phyloP scores from a whole-genome alignment of 352 stramenopile species.

The Phytophthora pini region DNA sequence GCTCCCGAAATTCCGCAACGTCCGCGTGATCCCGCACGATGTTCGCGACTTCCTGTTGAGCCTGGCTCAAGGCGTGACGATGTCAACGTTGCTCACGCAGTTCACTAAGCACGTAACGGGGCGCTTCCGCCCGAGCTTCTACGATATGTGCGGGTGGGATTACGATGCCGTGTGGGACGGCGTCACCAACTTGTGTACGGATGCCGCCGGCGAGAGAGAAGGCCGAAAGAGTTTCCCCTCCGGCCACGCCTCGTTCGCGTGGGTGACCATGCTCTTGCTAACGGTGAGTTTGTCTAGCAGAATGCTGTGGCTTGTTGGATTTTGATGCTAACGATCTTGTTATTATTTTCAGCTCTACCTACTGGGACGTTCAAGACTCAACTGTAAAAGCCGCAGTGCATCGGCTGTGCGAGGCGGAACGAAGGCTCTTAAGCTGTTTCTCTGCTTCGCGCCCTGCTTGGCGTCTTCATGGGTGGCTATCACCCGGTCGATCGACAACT shows the following conservation, averaged over 20 bases:
- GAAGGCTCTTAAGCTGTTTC: slow-evolving; percentile 70
- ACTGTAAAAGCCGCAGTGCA: slow-evolving; percentile 54
- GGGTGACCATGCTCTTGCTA: slow-evolving; percentile 74
- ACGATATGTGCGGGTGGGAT: slow-evolving; percentile 84
- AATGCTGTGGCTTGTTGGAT: neutral
- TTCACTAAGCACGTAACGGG: slow-evolving; percentile 78
- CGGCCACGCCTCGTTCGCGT: slow-evolving; percentile 75
- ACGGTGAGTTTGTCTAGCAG: slow-evolving; percentile 42
- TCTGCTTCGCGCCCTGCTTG: slow-evolving; percentile 67
- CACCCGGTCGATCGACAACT: slow-evolving; percentile 83
- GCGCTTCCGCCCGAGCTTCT: slow-evolving; percentile 81
- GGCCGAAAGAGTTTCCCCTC: slow-evolving; percentile 81
- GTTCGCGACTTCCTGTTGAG: slow-evolving; percentile 77
- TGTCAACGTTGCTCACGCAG: slow-evolving; percentile 68
- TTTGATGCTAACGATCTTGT: slow-evolving; percentile 6
- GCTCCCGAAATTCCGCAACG: slow-evolving; percentile 50
- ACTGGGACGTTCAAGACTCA: slow-evolving; percentile 68
- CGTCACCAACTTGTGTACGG: slow-evolving; percentile 72
- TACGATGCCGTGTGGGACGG: slow-evolving; percentile 73
- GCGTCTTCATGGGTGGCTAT: slow-evolving; percentile 72
- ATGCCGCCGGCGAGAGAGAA: slow-evolving; percentile 55
- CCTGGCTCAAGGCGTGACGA: slow-evolving; percentile 49
- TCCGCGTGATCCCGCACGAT: slow-evolving; percentile 68
- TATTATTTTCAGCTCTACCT: slow-evolving; percentile 60
- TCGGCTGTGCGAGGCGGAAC: slow-evolving; percentile 47